phyloP scores from a whole-genome alignment of 2,329 filamentous ascomycete genomes.

The Aureobasidium sp. region DNA sequence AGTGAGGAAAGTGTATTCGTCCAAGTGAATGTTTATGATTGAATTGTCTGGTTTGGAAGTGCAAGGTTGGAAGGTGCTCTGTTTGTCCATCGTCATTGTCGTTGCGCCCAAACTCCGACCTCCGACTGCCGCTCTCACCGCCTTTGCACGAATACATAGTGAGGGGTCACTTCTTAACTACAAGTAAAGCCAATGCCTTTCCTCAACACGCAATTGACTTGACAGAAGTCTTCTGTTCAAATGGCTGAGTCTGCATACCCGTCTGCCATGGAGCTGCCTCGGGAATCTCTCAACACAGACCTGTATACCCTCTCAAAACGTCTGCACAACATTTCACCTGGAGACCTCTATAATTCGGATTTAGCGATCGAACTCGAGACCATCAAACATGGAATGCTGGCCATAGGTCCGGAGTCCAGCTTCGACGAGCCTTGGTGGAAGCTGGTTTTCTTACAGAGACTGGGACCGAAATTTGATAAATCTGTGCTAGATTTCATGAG shows the following conservation, averaged over 20 bases:
- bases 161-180: neutral
- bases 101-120: constrained; percentile 1
- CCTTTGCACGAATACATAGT: neutral
- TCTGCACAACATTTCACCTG: neutral
- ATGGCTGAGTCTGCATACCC: too few species aligned
- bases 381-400: neutral
- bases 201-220: neutral
- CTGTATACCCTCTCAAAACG: too few species aligned
- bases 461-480: neutral
- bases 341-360: neutral
- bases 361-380: neutral
- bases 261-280: too few species aligned
- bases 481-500: neutral
- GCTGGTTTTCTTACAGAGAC: neutral
- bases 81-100: constrained; percentile 11
- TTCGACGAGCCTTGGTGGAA: neutral
- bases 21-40: neutral
- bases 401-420: neutral
- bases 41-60: neutral
- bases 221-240: neutral
- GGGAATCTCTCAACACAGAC: too few species aligned
- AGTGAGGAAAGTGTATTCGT: neutral
- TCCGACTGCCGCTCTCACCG: constrained; percentile 2
- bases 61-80: neutral
- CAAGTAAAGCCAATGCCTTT: neutral